These are phyloP conservation scores for Iris macrosiphon DNA, from an alignment of 106 monocot species.

Conservation along the genomic window DNA sequence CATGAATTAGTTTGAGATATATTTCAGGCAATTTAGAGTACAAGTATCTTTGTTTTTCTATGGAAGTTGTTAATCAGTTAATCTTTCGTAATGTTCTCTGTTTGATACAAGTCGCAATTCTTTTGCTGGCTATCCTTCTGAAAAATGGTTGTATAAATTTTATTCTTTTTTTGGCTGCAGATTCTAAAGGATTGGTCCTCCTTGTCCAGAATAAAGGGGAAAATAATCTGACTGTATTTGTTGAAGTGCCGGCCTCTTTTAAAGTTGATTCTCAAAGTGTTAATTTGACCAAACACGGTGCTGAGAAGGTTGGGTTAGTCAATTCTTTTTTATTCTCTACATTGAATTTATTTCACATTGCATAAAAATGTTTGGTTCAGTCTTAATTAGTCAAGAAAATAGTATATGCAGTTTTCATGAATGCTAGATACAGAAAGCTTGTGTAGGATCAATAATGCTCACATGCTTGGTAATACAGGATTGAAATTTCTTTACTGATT, in stretches of 20 bases:
- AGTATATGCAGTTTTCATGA: too few relatives aligned
- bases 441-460: background rate
- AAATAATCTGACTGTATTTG: slow-evolving; percentile 15
- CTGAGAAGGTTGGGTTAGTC: slow-evolving; percentile 16
- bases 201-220: slow-evolving; percentile 32
- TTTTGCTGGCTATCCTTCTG: too few relatives aligned
- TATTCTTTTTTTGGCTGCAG: slow-evolving; percentile 20
- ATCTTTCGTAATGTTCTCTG: too few relatives aligned
- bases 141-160: background rate
- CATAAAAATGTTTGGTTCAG: background rate
- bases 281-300: slow-evolving; percentile 6
- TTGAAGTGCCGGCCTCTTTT: slow-evolving; percentile 13
- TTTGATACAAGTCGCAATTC: too few relatives aligned
- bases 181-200: slow-evolving; percentile 18
- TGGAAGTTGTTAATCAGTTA: too few relatives aligned
- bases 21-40: too few relatives aligned
- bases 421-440: too few relatives aligned
- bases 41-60: too few relatives aligned
- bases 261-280: slow-evolving; percentile 12
- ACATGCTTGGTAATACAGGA: background rate
- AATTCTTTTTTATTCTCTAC: background rate
- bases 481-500: background rate
- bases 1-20: too few relatives aligned
- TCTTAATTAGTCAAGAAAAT: background rate
- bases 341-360: background rate